Percentiles rank a stretch among this genome's conserved stretches.
phyloP scores from a whole-genome alignment of 2,329 filamentous ascomycete species.

The Hypomyces perniciosus region DNA sequence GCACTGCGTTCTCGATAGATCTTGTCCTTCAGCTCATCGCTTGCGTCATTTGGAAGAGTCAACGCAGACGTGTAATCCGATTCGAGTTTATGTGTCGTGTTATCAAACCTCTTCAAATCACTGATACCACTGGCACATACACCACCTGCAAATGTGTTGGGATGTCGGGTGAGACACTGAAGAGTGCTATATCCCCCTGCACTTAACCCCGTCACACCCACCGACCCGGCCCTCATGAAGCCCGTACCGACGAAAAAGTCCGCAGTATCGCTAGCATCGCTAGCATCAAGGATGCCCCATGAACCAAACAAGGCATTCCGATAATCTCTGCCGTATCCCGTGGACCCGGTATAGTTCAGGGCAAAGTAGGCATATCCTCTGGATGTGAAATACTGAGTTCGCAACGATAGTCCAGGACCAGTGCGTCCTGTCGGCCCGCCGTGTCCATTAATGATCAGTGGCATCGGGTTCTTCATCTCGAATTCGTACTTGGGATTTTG shows the following conservation, averaged over 20 bases:
- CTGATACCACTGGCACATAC: conserved; percentile 46
- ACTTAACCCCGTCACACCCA: conserved; percentile 45
- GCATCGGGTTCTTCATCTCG: conserved; percentile 34
- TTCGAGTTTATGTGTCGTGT: conserved; percentile 52
- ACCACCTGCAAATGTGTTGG: conserved; percentile 42
- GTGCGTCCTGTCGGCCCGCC: conserved; percentile 45
- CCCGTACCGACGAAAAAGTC: conserved; percentile 33
- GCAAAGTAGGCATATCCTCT: conserved; percentile 46
- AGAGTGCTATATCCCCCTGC: conserved; percentile 51
- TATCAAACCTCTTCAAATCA: conserved; percentile 40
- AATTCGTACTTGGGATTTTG: conserved; percentile 38
- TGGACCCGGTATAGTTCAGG: conserved; percentile 49
- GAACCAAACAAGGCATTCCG: conserved; percentile 41
- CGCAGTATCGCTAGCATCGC: conserved; percentile 43
- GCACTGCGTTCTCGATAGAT: conserved; percentile 44
- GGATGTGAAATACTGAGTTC: conserved; percentile 47
- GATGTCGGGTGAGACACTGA: conserved; percentile 40
- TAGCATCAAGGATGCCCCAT: conserved; percentile 46
- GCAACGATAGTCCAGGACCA: conserved; percentile 37
- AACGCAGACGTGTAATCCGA: conserved; percentile 43
- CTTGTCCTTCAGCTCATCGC: conserved; percentile 32
- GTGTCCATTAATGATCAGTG: conserved; percentile 44
- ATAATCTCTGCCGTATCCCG: conserved; percentile 45
- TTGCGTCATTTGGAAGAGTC: conserved; percentile 26
- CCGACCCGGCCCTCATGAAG: conserved; percentile 29